These are phyloP conservation scores for Athelia psychrophila DNA, from an alignment of 1,284 basidiomycete genomes.

Conservation along the genomic window DNA sequence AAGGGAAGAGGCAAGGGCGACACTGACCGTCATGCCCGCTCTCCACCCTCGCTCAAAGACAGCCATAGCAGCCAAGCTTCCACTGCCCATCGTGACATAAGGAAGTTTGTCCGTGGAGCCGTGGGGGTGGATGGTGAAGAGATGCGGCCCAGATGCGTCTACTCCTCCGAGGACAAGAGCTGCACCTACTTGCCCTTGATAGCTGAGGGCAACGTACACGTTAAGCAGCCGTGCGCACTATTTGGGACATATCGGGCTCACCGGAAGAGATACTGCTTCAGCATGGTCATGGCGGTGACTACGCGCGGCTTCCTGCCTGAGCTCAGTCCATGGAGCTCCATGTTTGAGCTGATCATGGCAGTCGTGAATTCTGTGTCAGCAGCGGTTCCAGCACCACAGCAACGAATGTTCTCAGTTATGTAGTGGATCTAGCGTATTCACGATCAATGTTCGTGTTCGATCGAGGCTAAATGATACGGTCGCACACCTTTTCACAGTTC, in stretches of 20 bases:
- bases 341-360: conserved; percentile 89
- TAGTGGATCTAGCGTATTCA: conserved; percentile 81
- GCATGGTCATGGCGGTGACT: conserved; percentile 98
- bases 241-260: conserved; percentile 27
- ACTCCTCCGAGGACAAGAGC: conserved; percentile 98
- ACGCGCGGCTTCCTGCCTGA: conserved; percentile 88
- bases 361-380: conserved; percentile 98
- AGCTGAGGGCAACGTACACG: conserved; percentile 22
- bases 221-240: not conserved
- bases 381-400: conserved; percentile 98
- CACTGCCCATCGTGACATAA: conserved; percentile 99
- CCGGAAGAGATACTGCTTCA: conserved; percentile 74
- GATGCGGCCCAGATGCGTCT: conserved; percentile 88
- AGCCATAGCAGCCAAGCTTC: conserved; percentile 96
- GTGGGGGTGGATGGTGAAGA: conserved; percentile 96
- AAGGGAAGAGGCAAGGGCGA: not conserved
- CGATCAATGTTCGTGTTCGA: not conserved
- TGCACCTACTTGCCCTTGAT: conserved; percentile 94
- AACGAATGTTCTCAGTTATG: conserved; percentile 91
- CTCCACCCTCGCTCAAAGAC: conserved; percentile 92
- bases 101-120: conserved; percentile 98
- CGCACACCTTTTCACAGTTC: conserved; percentile 94
- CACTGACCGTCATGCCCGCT: conserved; percentile 74
- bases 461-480: conserved; percentile 13
- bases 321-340: conserved; percentile 85